These are phyloP conservation scores for Leucoagaricus sp. DNA, from an alignment of 1,284 basidiomycete genomes.

Conservation along the genomic window DNA sequence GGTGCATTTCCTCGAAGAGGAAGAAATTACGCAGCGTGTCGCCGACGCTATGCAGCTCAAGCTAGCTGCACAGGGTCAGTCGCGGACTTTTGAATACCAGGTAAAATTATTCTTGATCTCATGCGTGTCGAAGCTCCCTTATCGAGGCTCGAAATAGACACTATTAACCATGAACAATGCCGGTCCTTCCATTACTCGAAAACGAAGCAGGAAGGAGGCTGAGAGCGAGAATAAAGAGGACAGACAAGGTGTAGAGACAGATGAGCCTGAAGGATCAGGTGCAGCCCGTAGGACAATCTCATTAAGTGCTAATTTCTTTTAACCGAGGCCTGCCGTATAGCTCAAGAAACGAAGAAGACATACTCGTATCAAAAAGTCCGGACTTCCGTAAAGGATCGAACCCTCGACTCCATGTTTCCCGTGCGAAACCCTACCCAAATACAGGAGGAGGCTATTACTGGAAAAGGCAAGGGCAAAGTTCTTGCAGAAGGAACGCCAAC, in stretches of 20 bases:
- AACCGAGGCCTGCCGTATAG: neutral
- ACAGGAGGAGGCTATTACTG: constrained; percentile 19
- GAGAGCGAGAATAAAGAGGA: constrained; percentile 35
- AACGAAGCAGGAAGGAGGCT: constrained; percentile 47
- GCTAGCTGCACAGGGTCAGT: constrained; percentile 68
- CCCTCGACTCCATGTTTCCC: constrained; percentile 92
- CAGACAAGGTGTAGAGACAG: constrained; percentile 25
- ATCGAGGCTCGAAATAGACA: constrained; percentile 47
- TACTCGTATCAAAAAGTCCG: constrained; percentile 91
- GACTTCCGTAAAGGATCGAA: constrained; percentile 85
- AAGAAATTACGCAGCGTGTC: constrained; percentile 81
- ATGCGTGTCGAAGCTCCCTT: neutral
- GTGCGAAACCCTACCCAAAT: constrained; percentile 53
- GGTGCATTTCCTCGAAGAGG: constrained; percentile 94
- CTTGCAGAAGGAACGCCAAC: constrained; percentile 21
- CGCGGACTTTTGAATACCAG: constrained; percentile 84
- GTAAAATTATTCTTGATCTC: constrained; percentile 38
- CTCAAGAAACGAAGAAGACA: constrained; percentile 42
- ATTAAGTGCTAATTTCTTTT: neutral
- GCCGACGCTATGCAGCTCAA: constrained; percentile 71
- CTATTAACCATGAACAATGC: constrained; percentile 46
- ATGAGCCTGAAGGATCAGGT: neutral
- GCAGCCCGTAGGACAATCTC: neutral
- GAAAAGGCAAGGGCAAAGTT: constrained; percentile 19
- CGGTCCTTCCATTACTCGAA: constrained; percentile 32